Evolutionary conservation across 352 stramenopile genomes (phyloP), one percentile per base, ranked within the genome.

Genomic region (Elongisporangium senticosum): DNA sequence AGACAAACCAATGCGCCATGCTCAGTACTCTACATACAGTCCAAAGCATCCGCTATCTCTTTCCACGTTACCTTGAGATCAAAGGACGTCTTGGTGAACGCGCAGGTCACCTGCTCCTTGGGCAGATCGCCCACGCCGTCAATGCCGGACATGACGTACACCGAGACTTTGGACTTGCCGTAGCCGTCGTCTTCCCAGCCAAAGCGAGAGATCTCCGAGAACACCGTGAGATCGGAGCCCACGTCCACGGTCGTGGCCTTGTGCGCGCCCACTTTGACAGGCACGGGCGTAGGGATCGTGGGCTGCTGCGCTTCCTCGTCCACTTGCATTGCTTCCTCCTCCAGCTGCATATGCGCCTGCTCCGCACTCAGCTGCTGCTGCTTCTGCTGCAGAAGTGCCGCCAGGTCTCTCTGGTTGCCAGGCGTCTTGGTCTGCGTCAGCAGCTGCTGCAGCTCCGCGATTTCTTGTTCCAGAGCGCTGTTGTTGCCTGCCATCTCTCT

Each of bases 181-280:
- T 89, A 95, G n/a, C 86, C 83, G 54, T 95, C 86, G 59, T 95
- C 83, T 57, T 95, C 86, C 86, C 86, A 95, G 17, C 84, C 82
- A 59, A 95, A 95, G 7, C 81, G 83, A 24, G 78, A 86, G 57
- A 93, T 92, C 62, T 93, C 84, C n/a, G 75, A 90, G 68, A 87
- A 95, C 26, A 74, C 67, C 24, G 68, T 71, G n/a, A 77, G 33
- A 19, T 95, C 79, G 33, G 33, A 43, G 33, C 33, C 33, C 1
- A 43, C 33, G 8, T 73, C 71, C 0, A 57, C 23, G 5, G 60
- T 60, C 48, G 67, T 63, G 15, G 64, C 62, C 19, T 61, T 65
- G 6, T 73, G 62, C 7, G 69, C 51, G 39, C 22, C 58, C 1
- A 72, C 55, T 21, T 78, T 78, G 23, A 72, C 60, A 10, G 66